Evolutionary conservation across 1,284 basidiomycete species (phyloP).

Genomic region (Rhodotorula sp.): DNA sequence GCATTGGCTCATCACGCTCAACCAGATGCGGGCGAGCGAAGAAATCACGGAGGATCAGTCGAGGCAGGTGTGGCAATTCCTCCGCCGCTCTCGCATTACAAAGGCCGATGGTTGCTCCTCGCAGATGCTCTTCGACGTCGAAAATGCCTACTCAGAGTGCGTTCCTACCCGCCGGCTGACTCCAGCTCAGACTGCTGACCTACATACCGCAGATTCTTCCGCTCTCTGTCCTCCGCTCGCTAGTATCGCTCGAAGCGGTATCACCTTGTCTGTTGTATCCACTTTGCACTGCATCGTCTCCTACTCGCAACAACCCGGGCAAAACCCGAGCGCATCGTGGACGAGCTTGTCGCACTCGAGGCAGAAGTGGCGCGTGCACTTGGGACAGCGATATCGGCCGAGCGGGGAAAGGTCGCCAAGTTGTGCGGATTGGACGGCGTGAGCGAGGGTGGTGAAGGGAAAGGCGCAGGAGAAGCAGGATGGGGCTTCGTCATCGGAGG

Average conservation of each 20-base stretch:
- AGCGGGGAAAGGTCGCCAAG: slow-evolving; percentile 67
- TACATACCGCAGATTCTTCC: neutral
- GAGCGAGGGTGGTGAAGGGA: slow-evolving; percentile 54
- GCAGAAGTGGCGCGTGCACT: slow-evolving; percentile 61
- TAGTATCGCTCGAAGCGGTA: neutral
- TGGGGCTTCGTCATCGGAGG: slow-evolving; percentile 23
- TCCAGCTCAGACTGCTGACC: no score
- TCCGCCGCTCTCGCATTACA: no score
- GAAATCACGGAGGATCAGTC: slow-evolving; percentile 95
- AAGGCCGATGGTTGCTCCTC: neutral
- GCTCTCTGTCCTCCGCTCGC: slow-evolving; percentile 17
- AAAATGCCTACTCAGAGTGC: slow-evolving; percentile 94
- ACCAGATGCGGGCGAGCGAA: slow-evolving; percentile 95
- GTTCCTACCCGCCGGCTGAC: slow-evolving; percentile 53
- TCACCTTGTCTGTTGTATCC: neutral
- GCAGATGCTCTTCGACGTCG: slow-evolving; percentile 92
- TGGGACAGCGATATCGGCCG: slow-evolving; percentile 71
- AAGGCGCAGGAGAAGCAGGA: slow-evolving; percentile 64
- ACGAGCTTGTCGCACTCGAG: slow-evolving; percentile 68
- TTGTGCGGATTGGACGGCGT: slow-evolving; percentile 43
- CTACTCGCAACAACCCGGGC: slow-evolving; percentile 40
- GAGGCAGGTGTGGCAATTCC: slow-evolving; percentile 63
- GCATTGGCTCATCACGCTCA: slow-evolving; percentile 92
- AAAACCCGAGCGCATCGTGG: slow-evolving; percentile 45
- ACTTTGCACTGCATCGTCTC: neutral